phyloP scores from a whole-genome alignment of 2,329 filamentous ascomycete genomes.

The Claviceps quebecensis region DNA sequence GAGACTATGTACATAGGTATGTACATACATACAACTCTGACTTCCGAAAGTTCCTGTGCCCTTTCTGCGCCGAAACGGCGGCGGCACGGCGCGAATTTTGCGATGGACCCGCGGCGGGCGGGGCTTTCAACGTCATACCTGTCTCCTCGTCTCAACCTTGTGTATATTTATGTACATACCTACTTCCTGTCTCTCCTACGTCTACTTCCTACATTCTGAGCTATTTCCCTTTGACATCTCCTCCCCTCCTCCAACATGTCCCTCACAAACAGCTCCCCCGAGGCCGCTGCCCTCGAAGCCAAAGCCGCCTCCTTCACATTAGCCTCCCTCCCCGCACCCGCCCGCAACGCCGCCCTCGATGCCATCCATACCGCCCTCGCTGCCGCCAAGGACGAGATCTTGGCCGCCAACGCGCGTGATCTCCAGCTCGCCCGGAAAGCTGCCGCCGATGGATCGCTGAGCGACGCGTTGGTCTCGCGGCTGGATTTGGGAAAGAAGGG shows the following conservation, averaged over 20 bases:
- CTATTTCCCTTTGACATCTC: not conserved
- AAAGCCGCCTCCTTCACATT: constrained; percentile 71
- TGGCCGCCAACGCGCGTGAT: constrained; percentile 77
- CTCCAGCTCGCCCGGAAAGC: constrained; percentile 60
- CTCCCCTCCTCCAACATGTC: constrained; percentile 47
- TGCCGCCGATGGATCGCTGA: constrained; percentile 61
- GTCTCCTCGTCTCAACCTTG: no score
- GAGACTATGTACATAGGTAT: no score
- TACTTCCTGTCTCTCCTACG: no score
- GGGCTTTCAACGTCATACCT: no score
- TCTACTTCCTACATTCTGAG: not conserved
- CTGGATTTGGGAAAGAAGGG: constrained; percentile 75
- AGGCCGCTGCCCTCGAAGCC: constrained; percentile 63
- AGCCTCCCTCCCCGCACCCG: constrained; percentile 59
- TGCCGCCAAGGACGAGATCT: constrained; percentile 56
- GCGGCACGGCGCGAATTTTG: no score
- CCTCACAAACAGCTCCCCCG: constrained; percentile 69
- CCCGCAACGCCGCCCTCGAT: constrained; percentile 74
- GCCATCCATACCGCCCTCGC: constrained; percentile 68
- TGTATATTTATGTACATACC: no score
- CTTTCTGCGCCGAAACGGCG: no score
- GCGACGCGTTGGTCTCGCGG: constrained; percentile 71
- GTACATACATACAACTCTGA: no score
- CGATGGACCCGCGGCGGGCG: no score
- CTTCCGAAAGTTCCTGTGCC: no score